Evolutionary conservation across 495 filamentous ascomycete genomes (phyloP), one percentile per base, ranked within the genome.

Genomic region (Penicillium ucsense): DNA sequence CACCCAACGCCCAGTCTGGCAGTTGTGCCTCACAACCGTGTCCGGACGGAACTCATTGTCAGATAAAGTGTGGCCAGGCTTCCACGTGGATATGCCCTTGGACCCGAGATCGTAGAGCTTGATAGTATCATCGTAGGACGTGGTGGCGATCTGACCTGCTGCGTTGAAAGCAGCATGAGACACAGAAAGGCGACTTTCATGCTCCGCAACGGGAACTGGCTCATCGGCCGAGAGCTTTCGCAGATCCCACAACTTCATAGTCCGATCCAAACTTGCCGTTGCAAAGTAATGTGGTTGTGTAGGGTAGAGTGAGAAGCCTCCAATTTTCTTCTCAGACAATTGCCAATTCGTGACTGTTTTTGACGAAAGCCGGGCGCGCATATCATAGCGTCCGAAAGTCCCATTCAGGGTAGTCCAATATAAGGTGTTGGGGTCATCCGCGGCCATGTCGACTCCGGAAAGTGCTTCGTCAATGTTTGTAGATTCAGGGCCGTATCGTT

Each of bases 321-420:
- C 94, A 43, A 98, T 96, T 58, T 98, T 98, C 65, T 92, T 91
- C 43, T 94, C 88, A 1, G 83, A 84, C 7, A 98, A 68, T n/a
- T 79, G 70, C 75, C 84, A 90, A 5, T 82, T 68, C 3, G 89
- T 78, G 4, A 71, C 63, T 1, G 66, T 63, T 8, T 51, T 68
- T n/a, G 76, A 66, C 1, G 56, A 55, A 0, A 62, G 41, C 20
- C 79, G 73, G 4, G 77, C 71, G 10, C 89, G 81, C 44, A 83
- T 76, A 49, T 97, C 91, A 56, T 86, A 76, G 5, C 85, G 79
- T 2, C 89, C 89, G 46, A 97, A 79, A 6, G 65, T 68, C 33
- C 92, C 92, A 38, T 86, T 76, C 0, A 98, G 69, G 0, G 89
- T 94, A 0, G 90, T 88, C 73, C 95, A 97, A 56, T 91, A 82